phyloP scores from a whole-genome alignment of 2,329 filamentous ascomycete species.

The Fusarium aywerte region DNA sequence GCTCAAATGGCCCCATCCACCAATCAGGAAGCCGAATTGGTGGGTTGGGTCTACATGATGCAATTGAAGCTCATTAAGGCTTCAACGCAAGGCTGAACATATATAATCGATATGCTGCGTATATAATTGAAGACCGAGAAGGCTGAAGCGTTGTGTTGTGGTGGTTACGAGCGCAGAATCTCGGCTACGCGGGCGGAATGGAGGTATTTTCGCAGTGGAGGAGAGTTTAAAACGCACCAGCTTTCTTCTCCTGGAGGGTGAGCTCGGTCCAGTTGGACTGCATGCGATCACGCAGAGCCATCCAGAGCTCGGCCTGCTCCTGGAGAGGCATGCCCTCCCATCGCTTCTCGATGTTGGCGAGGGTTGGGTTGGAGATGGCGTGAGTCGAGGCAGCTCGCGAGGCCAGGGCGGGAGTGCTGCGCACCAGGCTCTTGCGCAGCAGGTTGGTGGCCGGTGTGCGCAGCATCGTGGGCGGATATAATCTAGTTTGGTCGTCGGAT shows the following conservation, averaged over 20 bases:
- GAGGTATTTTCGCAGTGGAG: slow-evolving; percentile 50
- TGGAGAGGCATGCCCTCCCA: slow-evolving; percentile 98
- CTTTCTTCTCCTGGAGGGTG: slow-evolving; percentile 98
- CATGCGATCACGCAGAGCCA: slow-evolving; percentile 98
- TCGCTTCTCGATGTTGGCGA: slow-evolving; percentile 98
- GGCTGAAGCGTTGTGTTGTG: slow-evolving; percentile 20
- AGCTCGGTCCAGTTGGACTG: slow-evolving; percentile 97
- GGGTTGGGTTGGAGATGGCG: slow-evolving; percentile 96
- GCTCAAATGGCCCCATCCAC: slow-evolving; percentile 20
- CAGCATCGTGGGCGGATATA: slow-evolving; percentile 59
- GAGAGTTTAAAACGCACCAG: slow-evolving; percentile 74
- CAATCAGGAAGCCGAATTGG: slow-evolving; percentile 43
- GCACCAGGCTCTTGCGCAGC: slow-evolving; percentile 62
- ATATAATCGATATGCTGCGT: slow-evolving; percentile 23
- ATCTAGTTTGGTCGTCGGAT: slow-evolving; percentile 25
- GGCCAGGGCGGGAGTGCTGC: slow-evolving; percentile 60
- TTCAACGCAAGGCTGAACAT: slow-evolving; percentile 38
- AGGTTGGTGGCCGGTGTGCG: slow-evolving; percentile 64
- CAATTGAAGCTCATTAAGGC: slow-evolving; percentile 42
- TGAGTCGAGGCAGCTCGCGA: slow-evolving; percentile 75
- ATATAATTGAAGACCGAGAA: slow-evolving; percentile 26
- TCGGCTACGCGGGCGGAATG: slow-evolving; percentile 45
- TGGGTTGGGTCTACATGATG: slow-evolving; percentile 36
- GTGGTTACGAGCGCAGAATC: slow-evolving; percentile 25
- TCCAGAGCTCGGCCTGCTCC: slow-evolving; percentile 99